Conservation (phyloP, 345 rosid genomes). For the Bruguiera parviflora region DNA sequence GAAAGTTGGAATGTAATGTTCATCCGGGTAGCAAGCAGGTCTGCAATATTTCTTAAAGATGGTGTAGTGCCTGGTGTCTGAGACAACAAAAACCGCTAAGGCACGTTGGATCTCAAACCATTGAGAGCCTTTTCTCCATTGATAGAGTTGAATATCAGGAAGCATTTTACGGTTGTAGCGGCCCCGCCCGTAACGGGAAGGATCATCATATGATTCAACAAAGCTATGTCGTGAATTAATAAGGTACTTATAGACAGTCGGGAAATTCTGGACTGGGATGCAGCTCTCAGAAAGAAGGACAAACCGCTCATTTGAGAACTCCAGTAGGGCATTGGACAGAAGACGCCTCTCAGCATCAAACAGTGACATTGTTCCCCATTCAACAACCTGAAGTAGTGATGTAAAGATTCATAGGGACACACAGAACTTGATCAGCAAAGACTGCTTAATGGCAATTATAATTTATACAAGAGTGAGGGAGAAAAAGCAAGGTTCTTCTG, state of each 20-base stretch:
- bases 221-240: constrained; percentile 65
- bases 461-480: too few relatives aligned
- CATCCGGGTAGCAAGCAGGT: constrained; percentile 95
- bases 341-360: constrained; percentile 90
- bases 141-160: constrained; percentile 68
- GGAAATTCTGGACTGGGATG: constrained; percentile 80
- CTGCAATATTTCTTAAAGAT: constrained; percentile 66
- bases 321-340: constrained; percentile 80
- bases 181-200: constrained; percentile 85
- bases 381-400: constrained; percentile 51
- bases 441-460: neutral
- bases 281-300: constrained; percentile 95
- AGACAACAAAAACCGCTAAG: constrained; percentile 54
- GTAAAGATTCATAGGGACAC: neutral
- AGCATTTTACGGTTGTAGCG: constrained; percentile 85
- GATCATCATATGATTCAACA: constrained; percentile 80
- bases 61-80: constrained; percentile 63
- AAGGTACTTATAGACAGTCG: constrained; percentile 71
- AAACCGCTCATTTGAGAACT: constrained; percentile 83
- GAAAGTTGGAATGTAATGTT: constrained; percentile 84
- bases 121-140: constrained; percentile 94
- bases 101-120: constrained; percentile 85
- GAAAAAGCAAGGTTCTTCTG: neutral
- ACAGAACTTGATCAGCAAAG: neutral
- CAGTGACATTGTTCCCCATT: constrained; percentile 71